Conservation (phyloP, 2,329 filamentous ascomycete genomes). For the Myriangium duriaei region DNA sequence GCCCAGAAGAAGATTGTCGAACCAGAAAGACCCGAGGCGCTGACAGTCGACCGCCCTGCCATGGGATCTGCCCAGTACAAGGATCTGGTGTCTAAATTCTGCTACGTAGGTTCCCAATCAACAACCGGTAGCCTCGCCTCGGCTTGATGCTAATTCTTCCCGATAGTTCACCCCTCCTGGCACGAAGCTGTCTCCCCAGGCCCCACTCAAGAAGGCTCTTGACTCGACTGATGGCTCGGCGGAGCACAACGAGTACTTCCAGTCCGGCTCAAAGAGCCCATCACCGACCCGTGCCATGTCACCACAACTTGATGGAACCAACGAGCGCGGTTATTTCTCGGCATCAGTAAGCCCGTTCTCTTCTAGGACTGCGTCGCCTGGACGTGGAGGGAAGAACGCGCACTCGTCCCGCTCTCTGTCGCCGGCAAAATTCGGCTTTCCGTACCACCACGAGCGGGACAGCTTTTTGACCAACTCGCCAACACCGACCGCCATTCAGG, state of each 20-base stretch:
- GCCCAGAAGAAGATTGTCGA: constrained; percentile 24
- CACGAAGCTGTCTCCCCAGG: constrained; percentile 13
- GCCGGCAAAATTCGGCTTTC: constrained; percentile 25
- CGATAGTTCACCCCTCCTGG: constrained; percentile 13
- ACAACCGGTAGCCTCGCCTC: constrained; percentile 20
- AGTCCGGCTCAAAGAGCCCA: constrained; percentile 12
- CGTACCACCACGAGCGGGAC: constrained; percentile 22
- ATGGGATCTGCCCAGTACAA: constrained; percentile 86
- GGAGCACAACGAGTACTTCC: constrained; percentile 4
- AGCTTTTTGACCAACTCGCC: constrained; percentile 23
- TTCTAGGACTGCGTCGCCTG: constrained; percentile 23
- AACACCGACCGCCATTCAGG: constrained; percentile 24
- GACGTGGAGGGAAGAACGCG: constrained; percentile 15
- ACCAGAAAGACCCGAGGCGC: constrained; percentile 36
- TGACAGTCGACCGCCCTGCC: constrained; percentile 49
- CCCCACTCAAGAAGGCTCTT: constrained; percentile 7
- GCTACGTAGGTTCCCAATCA: constrained; percentile 75
- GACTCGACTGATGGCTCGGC: constrained; percentile 2
- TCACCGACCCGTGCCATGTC: constrained; percentile 11
- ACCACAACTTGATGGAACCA: constrained; percentile 18
- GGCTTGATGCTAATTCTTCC: constrained; percentile 27
- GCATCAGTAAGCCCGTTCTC: constrained; percentile 17
- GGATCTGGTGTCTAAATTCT: constrained; percentile 97
- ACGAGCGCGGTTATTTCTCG: constrained; percentile 14
- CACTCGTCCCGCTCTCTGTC: constrained; percentile 19